Base-by-base conservation (phyloP, 2,329 filamentous ascomycete genomes). In the Diaporthe citri region DNA sequence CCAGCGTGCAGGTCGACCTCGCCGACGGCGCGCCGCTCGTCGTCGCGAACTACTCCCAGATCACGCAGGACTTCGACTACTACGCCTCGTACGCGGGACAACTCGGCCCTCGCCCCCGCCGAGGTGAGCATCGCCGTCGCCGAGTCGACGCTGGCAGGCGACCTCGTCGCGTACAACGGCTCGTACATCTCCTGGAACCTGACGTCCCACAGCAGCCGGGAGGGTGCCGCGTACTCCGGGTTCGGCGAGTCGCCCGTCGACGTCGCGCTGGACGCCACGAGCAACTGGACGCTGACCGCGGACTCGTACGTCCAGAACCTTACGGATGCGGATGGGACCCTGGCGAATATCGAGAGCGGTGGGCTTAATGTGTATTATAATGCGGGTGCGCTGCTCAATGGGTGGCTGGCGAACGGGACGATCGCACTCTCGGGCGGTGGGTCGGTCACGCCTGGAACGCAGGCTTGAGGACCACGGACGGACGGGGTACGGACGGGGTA, bases 41-140 rank as follows among this genome's bases (percentile, higher is more conserved):
- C 2, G 76, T 81, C 20, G 80, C 79, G 5, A 80, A 80, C 52
- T 77, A 64, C 36, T 79, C 78, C 2, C 79, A 83, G 66, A 77
- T 83, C 31, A 82, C 81, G 1, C 81, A 83, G 71, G 82, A 82
- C 55, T 83, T 83, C 62, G 78, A 81, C 62, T 79, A 82, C 60
- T 83, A 82, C 43, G 82, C 80, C 7, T 77, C 76, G 5, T 82
- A 80, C 39, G 70, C 75, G 1, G 1, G 78, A 83, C 34, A 81
- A 82, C 46, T 52, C 73, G 13, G 76, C 62, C 28, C 77, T 83
- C 9, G 55, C 60, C 4, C 81, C 81, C 1, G 81, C 82, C 1
- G 72, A 79, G 56, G 79, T 81, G 0, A 77, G 74, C 13, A 46
- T 82, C 20, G 75, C 73, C 2, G 77, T 84, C 5, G 73, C 74